Conservation (phyloP, 805 yeast species). For the Ogataea glucozyma region DNA sequence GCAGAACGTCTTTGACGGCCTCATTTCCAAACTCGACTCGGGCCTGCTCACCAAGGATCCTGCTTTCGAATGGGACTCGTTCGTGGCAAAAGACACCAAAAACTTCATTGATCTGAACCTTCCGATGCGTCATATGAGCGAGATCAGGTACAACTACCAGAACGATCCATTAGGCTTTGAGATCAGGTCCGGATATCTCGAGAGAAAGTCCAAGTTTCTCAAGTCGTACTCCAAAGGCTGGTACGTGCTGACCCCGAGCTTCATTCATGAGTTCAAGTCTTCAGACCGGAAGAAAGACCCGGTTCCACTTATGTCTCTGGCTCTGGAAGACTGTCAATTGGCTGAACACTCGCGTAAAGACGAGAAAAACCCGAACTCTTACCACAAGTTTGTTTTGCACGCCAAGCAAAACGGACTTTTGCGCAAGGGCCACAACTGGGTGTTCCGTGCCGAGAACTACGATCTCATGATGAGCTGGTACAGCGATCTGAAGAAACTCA, state of each 20-base stretch:
- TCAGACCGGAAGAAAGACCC: constrained; percentile 80
- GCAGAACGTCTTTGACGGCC: constrained; percentile 63
- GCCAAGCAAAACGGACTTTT: constrained; percentile 75
- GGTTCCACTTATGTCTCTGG: constrained; percentile 77
- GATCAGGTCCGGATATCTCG: constrained; percentile 77
- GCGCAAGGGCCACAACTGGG: constrained; percentile 87
- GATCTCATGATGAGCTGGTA: constrained; percentile 84
- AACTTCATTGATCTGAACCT: constrained; percentile 65
- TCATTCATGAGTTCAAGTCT: constrained; percentile 86
- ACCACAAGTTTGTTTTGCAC: constrained; percentile 75
- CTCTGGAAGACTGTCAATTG: constrained; percentile 76
- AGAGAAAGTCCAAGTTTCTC: constrained; percentile 86
- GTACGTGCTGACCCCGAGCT: constrained; percentile 88
- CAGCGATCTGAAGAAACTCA: constrained; percentile 68
- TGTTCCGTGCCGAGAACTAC: constrained; percentile 86
- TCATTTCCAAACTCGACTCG: constrained; percentile 63
- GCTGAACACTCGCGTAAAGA: constrained; percentile 81
- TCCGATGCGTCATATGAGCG: constrained; percentile 61
- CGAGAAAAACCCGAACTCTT: constrained; percentile 50
- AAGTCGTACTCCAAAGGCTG: constrained; percentile 90
- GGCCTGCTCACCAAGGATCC: constrained; percentile 80
- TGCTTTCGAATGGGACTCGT: constrained; percentile 85
- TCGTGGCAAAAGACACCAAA: constrained; percentile 62
- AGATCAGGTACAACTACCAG: constrained; percentile 66
- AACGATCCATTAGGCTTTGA: constrained; percentile 67